phyloP scores from a whole-genome alignment of 2,329 filamentous ascomycete species.

The Cercospora nicotianae region DNA sequence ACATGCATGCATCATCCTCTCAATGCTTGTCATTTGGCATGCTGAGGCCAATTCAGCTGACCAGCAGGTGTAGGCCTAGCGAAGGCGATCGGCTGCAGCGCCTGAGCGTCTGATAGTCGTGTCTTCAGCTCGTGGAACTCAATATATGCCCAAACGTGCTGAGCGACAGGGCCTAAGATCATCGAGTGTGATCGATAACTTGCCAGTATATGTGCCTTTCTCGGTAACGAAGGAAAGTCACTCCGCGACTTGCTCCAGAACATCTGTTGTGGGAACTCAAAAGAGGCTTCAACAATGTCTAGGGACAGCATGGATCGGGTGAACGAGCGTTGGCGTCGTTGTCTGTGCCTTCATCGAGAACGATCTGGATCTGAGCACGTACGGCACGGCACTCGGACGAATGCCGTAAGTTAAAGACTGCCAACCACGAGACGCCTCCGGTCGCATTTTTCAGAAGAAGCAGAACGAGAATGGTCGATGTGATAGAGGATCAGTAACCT shows the following conservation, averaged over 20 bases:
- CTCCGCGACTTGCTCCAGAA: background rate
- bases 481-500: background rate
- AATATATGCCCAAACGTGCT: background rate
- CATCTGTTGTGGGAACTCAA: background rate
- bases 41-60: no score
- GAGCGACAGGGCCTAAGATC: background rate
- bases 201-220: background rate
- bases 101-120: background rate
- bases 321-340: background rate
- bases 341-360: background rate
- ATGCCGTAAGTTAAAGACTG: background rate
- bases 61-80: background rate
- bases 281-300: background rate
- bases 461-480: background rate
- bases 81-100: background rate
- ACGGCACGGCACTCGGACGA: background rate
- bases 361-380: background rate
- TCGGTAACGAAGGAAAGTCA: background rate
- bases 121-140: background rate
- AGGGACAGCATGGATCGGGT: background rate
- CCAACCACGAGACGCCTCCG: background rate
- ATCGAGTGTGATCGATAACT: background rate
- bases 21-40: background rate
- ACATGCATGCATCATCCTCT: background rate
- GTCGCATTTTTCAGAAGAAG: background rate